Evolutionary conservation across 306 rosid genomes (phyloP).

Genomic region (Mucuna pruriens): DNA sequence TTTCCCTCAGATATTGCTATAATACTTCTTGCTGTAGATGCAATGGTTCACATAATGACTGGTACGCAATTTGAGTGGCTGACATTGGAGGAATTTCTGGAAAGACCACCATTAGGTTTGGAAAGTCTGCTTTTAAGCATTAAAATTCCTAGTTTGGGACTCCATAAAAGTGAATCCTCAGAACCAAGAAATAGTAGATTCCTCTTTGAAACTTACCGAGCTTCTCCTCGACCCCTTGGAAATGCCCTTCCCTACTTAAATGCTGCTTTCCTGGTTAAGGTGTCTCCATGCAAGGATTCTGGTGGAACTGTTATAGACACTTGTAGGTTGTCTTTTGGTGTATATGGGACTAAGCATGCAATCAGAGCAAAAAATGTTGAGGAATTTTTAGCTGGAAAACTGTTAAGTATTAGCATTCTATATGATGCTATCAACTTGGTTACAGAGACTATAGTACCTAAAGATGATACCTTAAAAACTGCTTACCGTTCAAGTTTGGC

Average conservation of each 20-base stretch:
- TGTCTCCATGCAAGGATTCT: slow-evolving; percentile 57
- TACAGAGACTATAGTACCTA: slow-evolving; percentile 56
- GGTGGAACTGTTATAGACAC: slow-evolving; percentile 50
- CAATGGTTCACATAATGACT: slow-evolving; percentile 64
- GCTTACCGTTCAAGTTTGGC: slow-evolving; percentile 83
- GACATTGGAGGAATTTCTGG: slow-evolving; percentile 69
- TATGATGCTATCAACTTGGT: slow-evolving; percentile 63
- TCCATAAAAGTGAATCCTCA: slow-evolving; percentile 40
- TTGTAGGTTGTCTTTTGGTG: slow-evolving; percentile 82
- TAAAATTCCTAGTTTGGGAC: slow-evolving; percentile 66
- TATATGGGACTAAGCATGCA: slow-evolving; percentile 71
- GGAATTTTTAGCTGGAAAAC: slow-evolving; percentile 66
- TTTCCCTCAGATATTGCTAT: slow-evolving; percentile 90
- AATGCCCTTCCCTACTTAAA: slow-evolving; percentile 74
- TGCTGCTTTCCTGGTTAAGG: slow-evolving; percentile 79
- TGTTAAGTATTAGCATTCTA: slow-evolving; percentile 54
- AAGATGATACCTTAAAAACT: slow-evolving; percentile 55
- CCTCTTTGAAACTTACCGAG: slow-evolving; percentile 78
- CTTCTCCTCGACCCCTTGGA: slow-evolving; percentile 89
- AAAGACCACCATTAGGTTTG: slow-evolving; percentile 60
- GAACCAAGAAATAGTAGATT: slow-evolving; percentile 42
- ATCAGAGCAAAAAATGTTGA: slow-evolving; percentile 80
- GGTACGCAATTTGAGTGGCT: slow-evolving; percentile 57
- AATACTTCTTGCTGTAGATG: slow-evolving; percentile 67
- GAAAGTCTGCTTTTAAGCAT: slow-evolving; percentile 62